Evolutionary conservation across 805 yeast genomes (phyloP).

Genomic region (Kuraishia cidri): DNA sequence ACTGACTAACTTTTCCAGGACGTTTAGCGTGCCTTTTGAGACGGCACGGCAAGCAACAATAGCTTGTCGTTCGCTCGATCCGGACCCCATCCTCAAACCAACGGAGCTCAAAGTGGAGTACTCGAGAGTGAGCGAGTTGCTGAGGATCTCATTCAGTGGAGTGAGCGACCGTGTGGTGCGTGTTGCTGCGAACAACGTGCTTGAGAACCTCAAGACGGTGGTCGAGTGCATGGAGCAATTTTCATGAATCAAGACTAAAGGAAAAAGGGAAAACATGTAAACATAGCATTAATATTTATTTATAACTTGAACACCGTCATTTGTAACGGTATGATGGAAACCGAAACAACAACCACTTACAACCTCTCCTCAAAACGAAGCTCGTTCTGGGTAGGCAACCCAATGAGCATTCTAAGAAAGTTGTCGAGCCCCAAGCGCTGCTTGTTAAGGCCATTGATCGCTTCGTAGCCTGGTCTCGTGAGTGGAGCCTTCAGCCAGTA

Average conservation of each 20-base stretch:
- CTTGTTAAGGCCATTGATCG: slow-evolving; percentile 90
- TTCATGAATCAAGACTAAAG: slow-evolving; percentile 26
- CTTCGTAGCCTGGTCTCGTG: slow-evolving; percentile 81
- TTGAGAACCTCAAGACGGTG: slow-evolving; percentile 70
- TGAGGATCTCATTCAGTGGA: slow-evolving; percentile 46
- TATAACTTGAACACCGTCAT: too few relatives aligned
- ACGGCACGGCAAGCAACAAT: slow-evolving; percentile 49
- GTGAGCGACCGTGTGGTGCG: slow-evolving; percentile 67
- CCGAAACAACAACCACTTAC: slow-evolving; percentile 14
- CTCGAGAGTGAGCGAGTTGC: slow-evolving; percentile 18
- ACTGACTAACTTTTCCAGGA: slow-evolving; percentile 16
- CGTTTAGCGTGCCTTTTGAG: slow-evolving; percentile 57
- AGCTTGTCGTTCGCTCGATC: slow-evolving; percentile 51
- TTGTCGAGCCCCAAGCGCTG: slow-evolving; percentile 91
- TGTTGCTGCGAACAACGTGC: slow-evolving; percentile 74
- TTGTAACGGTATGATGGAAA: too few relatives aligned
- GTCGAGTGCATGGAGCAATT: slow-evolving; percentile 77
- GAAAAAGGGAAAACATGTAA: too few relatives aligned
- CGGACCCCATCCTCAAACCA: slow-evolving; percentile 77
- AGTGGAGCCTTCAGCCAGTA: slow-evolving; percentile 98
- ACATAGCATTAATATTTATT: too few relatives aligned
- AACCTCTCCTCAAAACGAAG: slow-evolving; percentile 92
- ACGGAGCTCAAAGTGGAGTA: slow-evolving; percentile 50
- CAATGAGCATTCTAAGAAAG: slow-evolving; percentile 81
- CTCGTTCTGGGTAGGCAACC: slow-evolving; percentile 84